Evolutionary conservation across 257 asterid genomes (phyloP), one percentile per base, ranked within the genome.

Genomic region (Henckelia pumila): DNA sequence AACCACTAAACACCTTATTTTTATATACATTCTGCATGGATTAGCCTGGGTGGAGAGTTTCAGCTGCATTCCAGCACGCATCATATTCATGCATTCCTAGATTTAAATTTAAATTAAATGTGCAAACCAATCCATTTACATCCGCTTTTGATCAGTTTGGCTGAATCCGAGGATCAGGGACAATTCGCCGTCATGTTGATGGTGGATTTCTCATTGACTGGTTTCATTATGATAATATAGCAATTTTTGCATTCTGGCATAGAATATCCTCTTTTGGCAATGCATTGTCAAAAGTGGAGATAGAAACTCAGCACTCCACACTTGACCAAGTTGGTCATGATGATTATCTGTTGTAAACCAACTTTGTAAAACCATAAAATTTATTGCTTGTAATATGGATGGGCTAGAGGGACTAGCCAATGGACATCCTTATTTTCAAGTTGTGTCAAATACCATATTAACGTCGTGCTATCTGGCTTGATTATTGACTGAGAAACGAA

Each of bases 101-200:
- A 53, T 73, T 71, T 49, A 61, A 26, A 52, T 29, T 49, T 22
- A 32, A 53, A 70, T 71, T 49, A 61, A 26, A 52, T 29, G 52
- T 28, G 73, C 17, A n/a, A 60, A 60, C 17, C 9, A 53, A 56
- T 49, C 50, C 32, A 22, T 29, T 47, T 3, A 20, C 16, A n/a
- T 66, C 59, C 56, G 7, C 49, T 24, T 47, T 60, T 57, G 17
- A 57, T 37, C 71, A 52, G 5, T 53, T 13, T 72, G 3, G 29
- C 62, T 40, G 58, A 17, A 32, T 58, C 2, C 17, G 59, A 56
- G 22, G 24, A 21, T 66, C 65, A 14, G 7, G 30, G 30, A 35
- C 1, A 35, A 35, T 8, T 61, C 50, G 19, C 17, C 2, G 55
- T 40, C 40, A 17, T 24, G 25, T 56, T 72, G 20, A 6, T n/a